phyloP scores from a whole-genome alignment of 2,329 filamentous ascomycete species.

The Fusarium lyarnte region DNA sequence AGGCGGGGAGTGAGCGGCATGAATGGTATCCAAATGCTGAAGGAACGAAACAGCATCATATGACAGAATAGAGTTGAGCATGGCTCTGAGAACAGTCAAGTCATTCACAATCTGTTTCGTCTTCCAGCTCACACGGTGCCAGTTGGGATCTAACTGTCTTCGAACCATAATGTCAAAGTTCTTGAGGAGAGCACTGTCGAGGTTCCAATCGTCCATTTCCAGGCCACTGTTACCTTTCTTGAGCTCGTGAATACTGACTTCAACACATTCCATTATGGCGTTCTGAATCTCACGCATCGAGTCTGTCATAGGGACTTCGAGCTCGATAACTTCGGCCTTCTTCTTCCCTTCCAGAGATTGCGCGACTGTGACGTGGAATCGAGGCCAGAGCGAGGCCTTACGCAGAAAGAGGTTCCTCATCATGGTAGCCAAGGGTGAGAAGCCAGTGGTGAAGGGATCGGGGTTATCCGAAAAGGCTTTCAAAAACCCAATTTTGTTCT shows the following conservation, averaged over 20 bases:
- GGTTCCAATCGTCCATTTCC: conserved; percentile 96
- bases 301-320: conserved; percentile 96
- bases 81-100: conserved; percentile 80
- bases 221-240: conserved; percentile 90
- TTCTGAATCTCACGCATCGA: conserved; percentile 94
- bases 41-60: conserved; percentile 93
- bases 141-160: conserved; percentile 92
- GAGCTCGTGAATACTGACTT: conserved; percentile 91
- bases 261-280: conserved; percentile 94
- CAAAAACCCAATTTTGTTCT: conserved; percentile 91
- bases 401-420: conserved; percentile 89
- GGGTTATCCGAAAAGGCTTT: conserved; percentile 97
- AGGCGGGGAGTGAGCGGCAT: conserved; percentile 88
- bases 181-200: conserved; percentile 90
- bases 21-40: conserved; percentile 92
- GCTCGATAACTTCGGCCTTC: conserved; percentile 95
- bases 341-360: conserved; percentile 89
- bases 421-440: conserved; percentile 87
- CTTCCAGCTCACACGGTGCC: conserved; percentile 95
- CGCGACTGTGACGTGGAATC: conserved; percentile 91
- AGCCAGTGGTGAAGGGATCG: conserved; percentile 88
- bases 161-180: conserved; percentile 92
- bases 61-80: conserved; percentile 83
- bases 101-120: conserved; percentile 95
- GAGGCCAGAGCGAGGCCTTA: conserved; percentile 89